Conservation (phyloP, 1,284 basidiomycete species). For the Tylopilus orsonianus region DNA sequence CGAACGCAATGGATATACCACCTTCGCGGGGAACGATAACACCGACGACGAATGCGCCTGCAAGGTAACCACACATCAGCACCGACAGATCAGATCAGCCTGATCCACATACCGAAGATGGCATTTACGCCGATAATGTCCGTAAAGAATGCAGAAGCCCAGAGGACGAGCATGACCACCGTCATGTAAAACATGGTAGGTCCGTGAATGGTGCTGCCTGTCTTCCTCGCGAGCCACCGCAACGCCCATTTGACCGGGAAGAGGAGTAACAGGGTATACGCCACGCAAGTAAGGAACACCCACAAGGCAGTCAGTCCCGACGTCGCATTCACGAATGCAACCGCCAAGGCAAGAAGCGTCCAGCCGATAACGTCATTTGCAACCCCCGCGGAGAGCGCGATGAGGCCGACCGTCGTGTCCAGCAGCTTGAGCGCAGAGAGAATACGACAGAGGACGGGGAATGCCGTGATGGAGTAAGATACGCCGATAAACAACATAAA, state of each 20-base stretch:
- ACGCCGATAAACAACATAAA: slow-evolving; percentile 95
- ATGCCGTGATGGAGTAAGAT: slow-evolving; percentile 91
- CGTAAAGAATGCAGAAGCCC: slow-evolving; percentile 88
- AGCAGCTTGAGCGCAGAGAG: slow-evolving; percentile 81
- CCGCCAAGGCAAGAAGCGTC: slow-evolving; percentile 79
- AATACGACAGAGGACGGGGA: slow-evolving; percentile 90
- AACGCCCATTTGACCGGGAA: slow-evolving; percentile 67
- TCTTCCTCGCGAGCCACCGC: slow-evolving; percentile 71
- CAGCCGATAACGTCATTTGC: slow-evolving; percentile 86
- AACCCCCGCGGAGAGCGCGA: slow-evolving; percentile 92
- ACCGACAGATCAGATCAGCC: no score
- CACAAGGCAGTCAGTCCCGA: slow-evolving; percentile 76
- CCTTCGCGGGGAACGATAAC: slow-evolving; percentile 89
- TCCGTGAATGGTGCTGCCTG: slow-evolving; percentile 78
- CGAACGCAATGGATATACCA: slow-evolving; percentile 76
- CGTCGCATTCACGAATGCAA: slow-evolving; percentile 86
- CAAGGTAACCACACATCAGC: slow-evolving; percentile 17
- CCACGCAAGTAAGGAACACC: slow-evolving; percentile 79
- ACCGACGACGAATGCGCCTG: slow-evolving; percentile 84
- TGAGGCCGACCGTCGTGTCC: slow-evolving; percentile 89
- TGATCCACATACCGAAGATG: slow-evolving; percentile 72
- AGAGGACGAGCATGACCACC: slow-evolving; percentile 72
- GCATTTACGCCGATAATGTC: slow-evolving; percentile 92
- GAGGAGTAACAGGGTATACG: slow-evolving; percentile 80
- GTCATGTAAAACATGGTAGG: slow-evolving; percentile 82